phyloP scores from a whole-genome alignment of 768 basidiomycete genomes.

The Brasilioporus rufonigricans region DNA sequence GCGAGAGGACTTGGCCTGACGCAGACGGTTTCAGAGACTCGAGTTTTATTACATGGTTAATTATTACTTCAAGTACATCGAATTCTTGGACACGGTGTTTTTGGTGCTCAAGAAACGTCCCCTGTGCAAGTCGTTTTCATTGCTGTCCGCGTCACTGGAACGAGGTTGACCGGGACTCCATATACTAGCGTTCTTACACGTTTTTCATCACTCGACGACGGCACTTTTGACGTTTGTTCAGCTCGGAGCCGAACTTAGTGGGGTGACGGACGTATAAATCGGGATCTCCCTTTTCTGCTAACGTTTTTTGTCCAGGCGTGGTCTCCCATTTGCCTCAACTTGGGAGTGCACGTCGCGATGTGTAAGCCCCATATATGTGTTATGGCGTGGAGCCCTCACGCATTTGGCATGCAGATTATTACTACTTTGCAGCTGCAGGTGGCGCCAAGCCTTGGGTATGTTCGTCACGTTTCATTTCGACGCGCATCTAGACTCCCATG shows the following conservation, averaged over 20 bases:
- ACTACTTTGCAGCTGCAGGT: conserved; percentile 96
- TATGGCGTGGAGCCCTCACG: background rate
- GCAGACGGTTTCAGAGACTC: conserved; percentile 53
- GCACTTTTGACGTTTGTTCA: conserved; percentile 91
- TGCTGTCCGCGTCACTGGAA: background rate
- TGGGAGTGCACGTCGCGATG: conserved; percentile 93
- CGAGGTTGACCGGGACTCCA: background rate
- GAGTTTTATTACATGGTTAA: conserved; percentile 97
- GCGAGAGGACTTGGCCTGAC: conserved; percentile 1
- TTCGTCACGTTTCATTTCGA: background rate
- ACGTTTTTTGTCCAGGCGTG: conserved; percentile 60
- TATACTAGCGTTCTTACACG: conserved; percentile 83
- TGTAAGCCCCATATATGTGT: conserved; percentile 50
- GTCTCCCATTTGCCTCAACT: conserved; percentile 84
- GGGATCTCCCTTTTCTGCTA: background rate
- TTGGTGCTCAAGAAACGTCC: conserved; percentile 97
- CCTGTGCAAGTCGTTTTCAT: conserved; percentile 55
- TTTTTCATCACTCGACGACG: conserved; percentile 97
- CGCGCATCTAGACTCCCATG: background rate
- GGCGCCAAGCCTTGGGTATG: conserved; percentile 26
- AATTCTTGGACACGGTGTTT: conserved; percentile 94
- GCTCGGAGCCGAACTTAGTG: conserved; percentile 83
- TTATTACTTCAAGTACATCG: conserved; percentile 96
- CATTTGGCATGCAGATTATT: conserved; percentile 69
- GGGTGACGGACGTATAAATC: conserved; percentile 42